Evolutionary conservation across 2,329 filamentous ascomycete species (phyloP), one percentile per base, ranked within the genome.

Genomic region (Talaromyces sp.): DNA sequence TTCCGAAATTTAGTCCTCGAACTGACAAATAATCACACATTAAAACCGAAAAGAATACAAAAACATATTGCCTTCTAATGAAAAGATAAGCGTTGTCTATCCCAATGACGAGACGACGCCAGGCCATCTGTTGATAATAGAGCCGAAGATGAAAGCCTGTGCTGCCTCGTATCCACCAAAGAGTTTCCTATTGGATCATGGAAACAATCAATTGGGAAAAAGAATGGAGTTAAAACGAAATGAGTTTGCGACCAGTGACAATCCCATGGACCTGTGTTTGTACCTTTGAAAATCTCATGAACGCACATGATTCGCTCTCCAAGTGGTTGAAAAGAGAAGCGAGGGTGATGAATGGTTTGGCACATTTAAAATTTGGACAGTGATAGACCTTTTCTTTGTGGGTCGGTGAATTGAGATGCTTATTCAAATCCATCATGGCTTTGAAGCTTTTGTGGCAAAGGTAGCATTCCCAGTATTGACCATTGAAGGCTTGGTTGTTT

Each of bases 331-430:
- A 79, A 30, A 82, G 60, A 1, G 64, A 70, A n/a, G 77, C 79
- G 51, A 81, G 59, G 0, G 74, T 68, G 7, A 64, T 58, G 61
- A 81, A 81, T 50, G 79, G 62, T 63, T 71, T 74, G 0, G 57
- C 61, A 55, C 78, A 81, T n/a, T 53, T 56, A 8, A n/a, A 54
- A 31, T 79, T 79, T 0, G 76, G 78, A 57, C 78, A 82, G 66
- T 76, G 73, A 65, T 83, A 79, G 0, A 81, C 67, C 33, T 75
- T 76, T 64, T 79, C 77, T 73, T 79, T 75, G 75, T 86, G 85
- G 0, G 67, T 71, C 0, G 81, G 75, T 0, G 85, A 88, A 44
- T 77, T 79, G 1, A 88, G 69, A 65, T 89, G 85, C 59, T 79
- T 73, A 55, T 83, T 82, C 2, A 88, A 75, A 0, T 67, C 66